A percentile compares a stretch with the other conserved stretches of the same genome.
These are phyloP conservation scores for Gorgonomyces haynaldii DNA, from an alignment of 192 early-diverging fungal species.

Conservation along the genomic window DNA sequence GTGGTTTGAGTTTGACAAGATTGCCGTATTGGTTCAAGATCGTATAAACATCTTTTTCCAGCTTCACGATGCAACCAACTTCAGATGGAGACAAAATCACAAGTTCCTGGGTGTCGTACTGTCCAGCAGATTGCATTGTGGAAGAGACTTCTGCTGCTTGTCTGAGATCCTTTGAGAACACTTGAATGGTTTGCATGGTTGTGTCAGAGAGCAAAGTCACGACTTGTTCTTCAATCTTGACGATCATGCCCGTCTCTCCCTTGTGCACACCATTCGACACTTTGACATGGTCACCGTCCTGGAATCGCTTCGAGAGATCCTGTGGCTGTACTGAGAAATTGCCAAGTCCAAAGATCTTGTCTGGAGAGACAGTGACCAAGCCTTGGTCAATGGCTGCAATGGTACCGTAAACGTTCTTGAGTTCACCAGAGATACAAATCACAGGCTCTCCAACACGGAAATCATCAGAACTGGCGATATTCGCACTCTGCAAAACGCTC, in stretches of 20 bases:
- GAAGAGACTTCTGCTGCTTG: constrained; percentile 59
- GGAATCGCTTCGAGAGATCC: constrained; percentile 84
- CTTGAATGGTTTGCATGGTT: constrained; percentile 45
- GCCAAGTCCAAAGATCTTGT: constrained; percentile 30
- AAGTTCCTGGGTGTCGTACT: constrained; percentile 80
- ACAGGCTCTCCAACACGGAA: constrained; percentile 71
- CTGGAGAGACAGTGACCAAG: constrained; percentile 57
- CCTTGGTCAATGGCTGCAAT: constrained; percentile 64
- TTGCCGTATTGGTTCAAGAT: constrained; percentile 67
- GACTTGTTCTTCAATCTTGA: constrained; percentile 69
- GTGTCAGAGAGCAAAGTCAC: constrained; percentile 41
- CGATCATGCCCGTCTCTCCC: constrained; percentile 80
- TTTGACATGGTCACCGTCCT: constrained; percentile 85
- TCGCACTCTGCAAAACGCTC: constrained; percentile 13
- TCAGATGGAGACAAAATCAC: constrained; percentile 58
- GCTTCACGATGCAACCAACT: constrained; percentile 71
- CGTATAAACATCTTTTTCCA: constrained; percentile 60
- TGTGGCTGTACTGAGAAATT: constrained; percentile 14
- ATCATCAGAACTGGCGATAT: constrained; percentile 13
- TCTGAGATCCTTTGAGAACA: constrained; percentile 82
- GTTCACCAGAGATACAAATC: constrained; percentile 71
- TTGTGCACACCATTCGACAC: constrained; percentile 77
- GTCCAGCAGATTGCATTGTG: constrained; percentile 37
- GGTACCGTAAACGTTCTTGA: constrained; percentile 63
- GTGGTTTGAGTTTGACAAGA: constrained; percentile 47